These are phyloP conservation scores for Retiboletus fuscus DNA, from an alignment of 1,284 basidiomycete species.

Conservation along the genomic window DNA sequence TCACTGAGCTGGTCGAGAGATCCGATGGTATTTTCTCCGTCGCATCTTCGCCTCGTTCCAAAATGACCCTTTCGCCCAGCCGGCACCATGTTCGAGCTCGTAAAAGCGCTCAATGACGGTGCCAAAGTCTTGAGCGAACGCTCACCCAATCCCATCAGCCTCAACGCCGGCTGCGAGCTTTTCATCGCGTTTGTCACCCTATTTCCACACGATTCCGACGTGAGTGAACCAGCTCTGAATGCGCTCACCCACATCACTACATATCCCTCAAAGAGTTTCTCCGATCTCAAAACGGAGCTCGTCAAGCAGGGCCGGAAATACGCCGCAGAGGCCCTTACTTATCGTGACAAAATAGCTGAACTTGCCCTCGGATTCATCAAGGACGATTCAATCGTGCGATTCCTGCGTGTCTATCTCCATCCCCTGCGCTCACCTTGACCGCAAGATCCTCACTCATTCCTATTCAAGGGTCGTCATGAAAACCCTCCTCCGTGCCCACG, in stretches of 20 bases:
- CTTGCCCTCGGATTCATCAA: slow-evolving; percentile 93
- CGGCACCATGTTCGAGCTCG: slow-evolving; percentile 91
- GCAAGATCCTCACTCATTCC: slow-evolving; percentile 92
- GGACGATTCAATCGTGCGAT: slow-evolving; percentile 87
- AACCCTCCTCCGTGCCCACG: slow-evolving; percentile 89
- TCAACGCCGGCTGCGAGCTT: slow-evolving; percentile 91
- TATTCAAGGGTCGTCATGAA: slow-evolving; percentile 97
- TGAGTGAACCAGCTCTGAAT: slow-evolving; percentile 53
- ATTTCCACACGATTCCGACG: slow-evolving; percentile 85
- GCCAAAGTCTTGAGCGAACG: slow-evolving; percentile 73
- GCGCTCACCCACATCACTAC: slow-evolving; percentile 27
- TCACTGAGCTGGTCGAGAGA: slow-evolving; percentile 80
- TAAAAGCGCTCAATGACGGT: slow-evolving; percentile 83
- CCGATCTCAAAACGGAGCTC: slow-evolving; percentile 84
- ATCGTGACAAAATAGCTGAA: slow-evolving; percentile 90
- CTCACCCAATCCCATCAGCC: slow-evolving; percentile 83
- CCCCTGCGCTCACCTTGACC: slow-evolving; percentile 36
- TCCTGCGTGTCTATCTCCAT: slow-evolving; percentile 29
- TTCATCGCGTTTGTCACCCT: slow-evolving; percentile 90
- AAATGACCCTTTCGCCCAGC: slow-evolving; percentile 54
- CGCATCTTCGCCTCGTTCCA: slow-evolving; percentile 28
- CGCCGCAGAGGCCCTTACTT: slow-evolving; percentile 83
- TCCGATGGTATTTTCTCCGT: slow-evolving; percentile 67
- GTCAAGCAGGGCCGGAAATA: slow-evolving; percentile 83
- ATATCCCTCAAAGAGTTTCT: slow-evolving; percentile 70